A percentile compares a stretch with the other conserved stretches of the same genome.
Conservation (phyloP, 2,329 filamentous ascomycete species). For the Pseudogymnoascus sp. region DNA sequence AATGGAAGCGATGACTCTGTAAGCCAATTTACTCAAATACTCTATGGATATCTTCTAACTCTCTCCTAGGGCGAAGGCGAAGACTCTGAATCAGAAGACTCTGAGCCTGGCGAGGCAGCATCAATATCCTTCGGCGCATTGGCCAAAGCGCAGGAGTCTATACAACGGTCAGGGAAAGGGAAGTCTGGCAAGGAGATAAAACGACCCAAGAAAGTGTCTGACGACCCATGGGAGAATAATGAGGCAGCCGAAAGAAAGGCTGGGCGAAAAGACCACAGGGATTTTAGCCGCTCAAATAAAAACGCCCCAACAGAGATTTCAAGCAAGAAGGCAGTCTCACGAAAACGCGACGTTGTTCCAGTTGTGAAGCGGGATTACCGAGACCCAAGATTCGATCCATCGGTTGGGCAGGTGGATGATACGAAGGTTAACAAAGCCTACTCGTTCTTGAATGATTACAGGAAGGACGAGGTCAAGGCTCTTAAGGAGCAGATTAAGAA, state of each 20-base stretch:
- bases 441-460: constrained; percentile 80
- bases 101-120: constrained; percentile 30
- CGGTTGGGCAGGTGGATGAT: constrained; percentile 49
- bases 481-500: constrained; percentile 61
- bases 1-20: constrained; percentile 22
- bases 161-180: constrained; percentile 38
- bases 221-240: constrained; percentile 28
- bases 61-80: constrained; percentile 11
- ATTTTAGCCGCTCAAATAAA: constrained; percentile 58
- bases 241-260: constrained; percentile 36
- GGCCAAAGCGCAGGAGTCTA: constrained; percentile 70
- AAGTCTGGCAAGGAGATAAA: constrained; percentile 21
- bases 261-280: constrained; percentile 31
- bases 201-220: constrained; percentile 10
- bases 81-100: constrained; percentile 10
- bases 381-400: constrained; percentile 81
- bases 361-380: constrained; percentile 53
- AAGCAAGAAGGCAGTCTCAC: constrained; percentile 74
- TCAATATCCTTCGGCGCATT: constrained; percentile 83
- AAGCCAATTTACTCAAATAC: not conserved
- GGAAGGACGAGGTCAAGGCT: constrained; percentile 70
- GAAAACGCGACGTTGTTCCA: constrained; percentile 64
- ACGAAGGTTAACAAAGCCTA: constrained; percentile 63
- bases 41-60: not conserved
- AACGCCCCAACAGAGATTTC: constrained; percentile 81